A percentile compares a stretch with the other conserved stretches of the same genome.
These are phyloP conservation scores for Pichia occidentalis DNA, from an alignment of 805 yeast genomes.

Conservation along the genomic window DNA sequence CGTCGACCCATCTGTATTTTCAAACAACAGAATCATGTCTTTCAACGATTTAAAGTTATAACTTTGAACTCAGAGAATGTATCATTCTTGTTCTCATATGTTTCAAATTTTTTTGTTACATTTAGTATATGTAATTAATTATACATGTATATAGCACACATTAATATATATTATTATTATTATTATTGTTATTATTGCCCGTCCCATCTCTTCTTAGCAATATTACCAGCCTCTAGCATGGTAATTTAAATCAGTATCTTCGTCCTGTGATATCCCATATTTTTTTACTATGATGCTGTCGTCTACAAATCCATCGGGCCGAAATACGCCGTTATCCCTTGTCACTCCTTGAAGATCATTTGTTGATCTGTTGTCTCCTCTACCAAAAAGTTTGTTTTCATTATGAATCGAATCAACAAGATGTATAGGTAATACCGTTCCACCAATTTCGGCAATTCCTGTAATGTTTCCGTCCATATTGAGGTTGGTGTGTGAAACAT, in stretches of 20 bases:
- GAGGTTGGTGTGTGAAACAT: no score
- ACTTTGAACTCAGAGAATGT: no score
- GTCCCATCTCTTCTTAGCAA: not conserved
- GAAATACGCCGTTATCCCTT: constrained; percentile 7
- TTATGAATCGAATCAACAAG: constrained; percentile 26
- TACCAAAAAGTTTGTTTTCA: constrained; percentile 23
- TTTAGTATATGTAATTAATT: no score
- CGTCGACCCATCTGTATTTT: constrained; percentile 15
- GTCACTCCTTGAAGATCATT: not conserved
- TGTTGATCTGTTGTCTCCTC: not conserved
- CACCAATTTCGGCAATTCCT: constrained; percentile 16
- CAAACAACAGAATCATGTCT: constrained; percentile 19
- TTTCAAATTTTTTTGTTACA: constrained; percentile 11
- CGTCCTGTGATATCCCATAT: constrained; percentile 14
- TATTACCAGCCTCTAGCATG: constrained; percentile 37
- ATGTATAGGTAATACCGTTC: constrained; percentile 25
- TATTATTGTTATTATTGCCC: no score
- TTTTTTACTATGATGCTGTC: constrained; percentile 6
- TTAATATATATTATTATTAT: no score
- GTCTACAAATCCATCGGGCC: constrained; percentile 17
- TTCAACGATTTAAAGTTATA: constrained; percentile 23
- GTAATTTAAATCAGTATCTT: constrained; percentile 31
- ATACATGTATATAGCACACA: not conserved
- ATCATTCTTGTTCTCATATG: not conserved
- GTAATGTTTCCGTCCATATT: constrained; percentile 4